These are phyloP conservation scores for Pancytospora philotis DNA, from an alignment of 371 early-diverging fungal species.

Conservation along the genomic window DNA sequence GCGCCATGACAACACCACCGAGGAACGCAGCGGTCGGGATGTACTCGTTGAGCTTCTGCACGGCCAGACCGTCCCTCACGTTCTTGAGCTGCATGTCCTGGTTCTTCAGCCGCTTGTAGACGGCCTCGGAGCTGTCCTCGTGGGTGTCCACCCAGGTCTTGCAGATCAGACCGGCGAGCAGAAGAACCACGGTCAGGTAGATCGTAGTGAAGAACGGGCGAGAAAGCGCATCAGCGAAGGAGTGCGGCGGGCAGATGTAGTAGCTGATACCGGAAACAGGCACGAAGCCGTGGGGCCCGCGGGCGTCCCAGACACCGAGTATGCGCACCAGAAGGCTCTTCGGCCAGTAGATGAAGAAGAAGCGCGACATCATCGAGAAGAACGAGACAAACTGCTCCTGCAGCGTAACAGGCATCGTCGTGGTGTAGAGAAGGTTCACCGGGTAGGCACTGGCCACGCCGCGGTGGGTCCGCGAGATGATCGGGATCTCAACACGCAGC, in stretches of 20 bases:
- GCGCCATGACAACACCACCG: slow-evolving; percentile 91
- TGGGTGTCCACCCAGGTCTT: slow-evolving; percentile 96
- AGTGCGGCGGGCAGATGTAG: slow-evolving; percentile 86
- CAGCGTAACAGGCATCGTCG: slow-evolving; percentile 98
- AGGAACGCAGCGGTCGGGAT: slow-evolving; percentile 80
- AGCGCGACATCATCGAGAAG: slow-evolving; percentile 83
- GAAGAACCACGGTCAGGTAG: slow-evolving; percentile 77
- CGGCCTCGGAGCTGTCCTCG: slow-evolving; percentile 85
- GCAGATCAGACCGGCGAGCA: slow-evolving; percentile 82
- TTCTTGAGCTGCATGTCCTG: slow-evolving; percentile 85
- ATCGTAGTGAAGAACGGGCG: slow-evolving; percentile 82
- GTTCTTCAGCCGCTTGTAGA: slow-evolving; percentile 86
- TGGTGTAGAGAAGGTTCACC: slow-evolving; percentile 96
- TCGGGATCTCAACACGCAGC: slow-evolving; percentile 93
- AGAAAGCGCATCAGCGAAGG: slow-evolving; percentile 67
- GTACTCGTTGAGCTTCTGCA: slow-evolving; percentile 89
- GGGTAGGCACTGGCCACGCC: slow-evolving; percentile 92
- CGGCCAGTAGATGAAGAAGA: slow-evolving; percentile 83
- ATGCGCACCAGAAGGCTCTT: slow-evolving; percentile 78
- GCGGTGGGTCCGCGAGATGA: slow-evolving; percentile 83
- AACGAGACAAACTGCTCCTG: slow-evolving; percentile 89
- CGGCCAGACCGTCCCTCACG: slow-evolving; percentile 81
- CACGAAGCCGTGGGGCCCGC: slow-evolving; percentile 67
- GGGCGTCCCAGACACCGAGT: slow-evolving; percentile 84
- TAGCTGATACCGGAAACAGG: slow-evolving; percentile 86